Percentiles rank a stretch among this genome's conserved stretches.
These are phyloP conservation scores for Fusarium annulatum DNA, from an alignment of 2,329 filamentous ascomycete species.

Conservation along the genomic window DNA sequence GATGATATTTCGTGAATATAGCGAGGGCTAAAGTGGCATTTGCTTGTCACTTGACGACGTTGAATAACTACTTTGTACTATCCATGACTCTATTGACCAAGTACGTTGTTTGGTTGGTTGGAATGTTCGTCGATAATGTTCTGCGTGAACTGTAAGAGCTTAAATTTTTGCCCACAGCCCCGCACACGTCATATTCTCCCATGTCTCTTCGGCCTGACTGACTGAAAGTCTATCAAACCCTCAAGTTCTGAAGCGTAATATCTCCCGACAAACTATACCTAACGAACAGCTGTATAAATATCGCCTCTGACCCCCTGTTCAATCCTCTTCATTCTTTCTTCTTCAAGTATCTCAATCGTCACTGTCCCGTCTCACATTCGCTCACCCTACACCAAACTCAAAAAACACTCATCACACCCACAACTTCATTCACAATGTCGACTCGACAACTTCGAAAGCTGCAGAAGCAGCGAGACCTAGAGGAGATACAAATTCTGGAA, in stretches of 20 bases:
- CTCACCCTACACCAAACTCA: conserved; percentile 14
- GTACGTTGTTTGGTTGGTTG: background rate
- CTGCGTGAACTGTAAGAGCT: background rate
- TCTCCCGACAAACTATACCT: background rate
- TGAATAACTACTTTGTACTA: background rate
- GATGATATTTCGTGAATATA: background rate
- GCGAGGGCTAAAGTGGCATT: background rate
- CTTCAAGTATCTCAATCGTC: background rate
- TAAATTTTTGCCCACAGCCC: background rate
- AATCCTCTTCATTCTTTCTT: background rate
- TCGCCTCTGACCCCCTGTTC: background rate
- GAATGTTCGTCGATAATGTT: background rate
- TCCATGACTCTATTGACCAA: background rate
- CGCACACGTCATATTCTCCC: conserved; percentile 4
- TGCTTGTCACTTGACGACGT: background rate
- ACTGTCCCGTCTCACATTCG: conserved; percentile 10
- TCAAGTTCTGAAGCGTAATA: background rate
- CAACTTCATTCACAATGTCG: conserved; percentile 55
- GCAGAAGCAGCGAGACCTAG: conserved; percentile 61
- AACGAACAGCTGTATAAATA: background rate
- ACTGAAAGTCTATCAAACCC: background rate
- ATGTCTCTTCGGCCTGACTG: background rate
- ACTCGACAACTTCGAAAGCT: conserved; percentile 64
- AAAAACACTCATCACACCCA: background rate
- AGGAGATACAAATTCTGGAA: conserved; percentile 38